Evolutionary conservation across 2,329 filamentous ascomycete species (phyloP).

Genomic region (Scedosporium dehoogii): DNA sequence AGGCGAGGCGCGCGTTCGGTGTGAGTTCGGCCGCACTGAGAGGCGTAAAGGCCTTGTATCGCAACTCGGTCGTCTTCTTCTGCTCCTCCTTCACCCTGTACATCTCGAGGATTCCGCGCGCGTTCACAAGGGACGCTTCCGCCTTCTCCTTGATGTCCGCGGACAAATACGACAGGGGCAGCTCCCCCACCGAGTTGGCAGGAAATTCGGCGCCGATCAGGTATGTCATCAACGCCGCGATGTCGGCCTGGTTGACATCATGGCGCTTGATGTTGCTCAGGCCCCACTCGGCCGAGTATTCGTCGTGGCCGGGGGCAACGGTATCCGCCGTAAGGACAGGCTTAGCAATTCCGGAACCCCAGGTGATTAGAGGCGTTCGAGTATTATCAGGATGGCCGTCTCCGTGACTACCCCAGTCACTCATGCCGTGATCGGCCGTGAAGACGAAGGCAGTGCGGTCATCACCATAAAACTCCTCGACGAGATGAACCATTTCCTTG

Average conservation of each 20-base stretch:
- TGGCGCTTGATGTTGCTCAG: slow-evolving; percentile 72
- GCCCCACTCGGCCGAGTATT: slow-evolving; percentile 83
- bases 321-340: slow-evolving; percentile 47
- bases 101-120: slow-evolving; percentile 84
- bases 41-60: slow-evolving; percentile 65
- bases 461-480: slow-evolving; percentile 77
- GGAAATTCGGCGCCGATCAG: slow-evolving; percentile 81
- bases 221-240: slow-evolving; percentile 93
- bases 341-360: slow-evolving; percentile 82
- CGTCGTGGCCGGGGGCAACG: slow-evolving; percentile 73
- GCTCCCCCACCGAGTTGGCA: slow-evolving; percentile 89
- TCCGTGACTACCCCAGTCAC: slow-evolving; percentile 97
- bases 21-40: slow-evolving; percentile 55
- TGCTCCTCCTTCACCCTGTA: slow-evolving; percentile 86
- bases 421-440: slow-evolving; percentile 98
- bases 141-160: slow-evolving; percentile 69
- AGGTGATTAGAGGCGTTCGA: slow-evolving; percentile 80
- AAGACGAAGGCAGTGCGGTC: slow-evolving; percentile 90
- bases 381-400: slow-evolving; percentile 98
- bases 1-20: slow-evolving; percentile 55
- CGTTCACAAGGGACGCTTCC: slow-evolving; percentile 73
- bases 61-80: slow-evolving; percentile 66
- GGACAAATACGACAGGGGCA: slow-evolving; percentile 74
- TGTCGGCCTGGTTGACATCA: slow-evolving; percentile 87
- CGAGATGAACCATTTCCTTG: slow-evolving; percentile 67